Percentiles rank a stretch among this genome's conserved stretches.
Evolutionary conservation across 441 rosid species (phyloP).

Genomic region (Mallotus repandus): DNA sequence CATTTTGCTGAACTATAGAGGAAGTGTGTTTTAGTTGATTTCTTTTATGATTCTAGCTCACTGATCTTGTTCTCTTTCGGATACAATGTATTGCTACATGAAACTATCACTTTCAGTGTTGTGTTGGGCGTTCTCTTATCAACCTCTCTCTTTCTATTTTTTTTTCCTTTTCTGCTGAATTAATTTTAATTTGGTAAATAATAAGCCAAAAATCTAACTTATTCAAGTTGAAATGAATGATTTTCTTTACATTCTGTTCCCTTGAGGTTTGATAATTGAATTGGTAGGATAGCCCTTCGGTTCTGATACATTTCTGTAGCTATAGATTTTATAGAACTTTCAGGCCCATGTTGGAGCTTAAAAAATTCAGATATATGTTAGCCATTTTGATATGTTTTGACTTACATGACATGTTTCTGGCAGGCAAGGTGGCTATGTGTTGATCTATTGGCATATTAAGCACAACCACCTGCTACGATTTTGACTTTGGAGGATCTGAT

Average conservation of each 20-base stretch:
- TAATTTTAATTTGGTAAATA: slow-evolving; percentile 17
- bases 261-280: slow-evolving; percentile 25
- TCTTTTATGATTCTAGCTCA: background rate
- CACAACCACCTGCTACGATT: slow-evolving; percentile 9
- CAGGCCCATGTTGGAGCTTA: slow-evolving; percentile 7
- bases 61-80: background rate
- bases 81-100: slow-evolving; percentile 1
- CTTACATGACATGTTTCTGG: slow-evolving; percentile 26
- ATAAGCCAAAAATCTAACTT: slow-evolving; percentile 30
- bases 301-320: background rate
- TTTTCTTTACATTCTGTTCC: background rate
- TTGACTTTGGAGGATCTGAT: slow-evolving; percentile 32
- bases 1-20: background rate
- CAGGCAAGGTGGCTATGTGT: slow-evolving; percentile 39
- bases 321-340: background rate
- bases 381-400: slow-evolving; percentile 7
- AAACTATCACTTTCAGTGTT: slow-evolving; percentile 16
- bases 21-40: slow-evolving; percentile 21
- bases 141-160: slow-evolving; percentile 8
- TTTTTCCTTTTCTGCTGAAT: slow-evolving; percentile 10
- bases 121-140: slow-evolving; percentile 17
- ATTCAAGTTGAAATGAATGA: slow-evolving; percentile 14
- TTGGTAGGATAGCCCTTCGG: slow-evolving; percentile 10
- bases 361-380: slow-evolving; percentile 9
- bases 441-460: slow-evolving; percentile 27